These are phyloP conservation scores for Solanum clarkiae DNA, from an alignment of 257 asterid genomes.

Conservation along the genomic window DNA sequence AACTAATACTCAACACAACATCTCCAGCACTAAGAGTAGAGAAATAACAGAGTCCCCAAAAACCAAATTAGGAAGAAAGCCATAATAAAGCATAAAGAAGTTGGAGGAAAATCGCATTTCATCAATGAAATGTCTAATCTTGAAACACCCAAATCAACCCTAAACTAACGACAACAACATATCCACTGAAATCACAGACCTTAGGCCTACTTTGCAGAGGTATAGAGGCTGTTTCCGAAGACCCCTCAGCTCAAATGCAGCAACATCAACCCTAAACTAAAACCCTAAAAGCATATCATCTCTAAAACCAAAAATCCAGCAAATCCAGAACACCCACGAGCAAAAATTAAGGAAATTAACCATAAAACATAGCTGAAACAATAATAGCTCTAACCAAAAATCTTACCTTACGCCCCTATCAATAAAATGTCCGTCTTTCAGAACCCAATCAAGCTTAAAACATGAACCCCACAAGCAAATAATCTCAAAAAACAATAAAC, in stretches of 20 bases:
- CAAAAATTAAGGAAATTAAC: background rate
- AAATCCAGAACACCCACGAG: background rate
- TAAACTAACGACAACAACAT: background rate
- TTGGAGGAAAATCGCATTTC: background rate
- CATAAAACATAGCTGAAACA: background rate
- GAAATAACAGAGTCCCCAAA: background rate
- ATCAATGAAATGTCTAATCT: background rate
- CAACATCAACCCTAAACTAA: background rate
- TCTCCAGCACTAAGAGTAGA: background rate
- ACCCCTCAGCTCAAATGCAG: background rate
- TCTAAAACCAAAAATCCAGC: background rate
- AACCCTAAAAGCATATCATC: background rate
- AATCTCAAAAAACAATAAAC: background rate
- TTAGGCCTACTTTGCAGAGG: background rate
- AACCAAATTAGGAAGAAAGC: background rate
- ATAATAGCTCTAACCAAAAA: background rate
- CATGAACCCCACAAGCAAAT: background rate
- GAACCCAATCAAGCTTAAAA: background rate
- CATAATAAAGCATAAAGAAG: background rate
- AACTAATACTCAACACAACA: background rate
- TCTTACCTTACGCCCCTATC: background rate
- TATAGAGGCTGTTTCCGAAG: background rate
- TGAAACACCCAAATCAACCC: background rate
- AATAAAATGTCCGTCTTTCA: background rate
- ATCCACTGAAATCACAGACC: background rate